phyloP scores from a whole-genome alignment of 2,329 filamentous ascomycete genomes.

The Apiospora malaysiana region DNA sequence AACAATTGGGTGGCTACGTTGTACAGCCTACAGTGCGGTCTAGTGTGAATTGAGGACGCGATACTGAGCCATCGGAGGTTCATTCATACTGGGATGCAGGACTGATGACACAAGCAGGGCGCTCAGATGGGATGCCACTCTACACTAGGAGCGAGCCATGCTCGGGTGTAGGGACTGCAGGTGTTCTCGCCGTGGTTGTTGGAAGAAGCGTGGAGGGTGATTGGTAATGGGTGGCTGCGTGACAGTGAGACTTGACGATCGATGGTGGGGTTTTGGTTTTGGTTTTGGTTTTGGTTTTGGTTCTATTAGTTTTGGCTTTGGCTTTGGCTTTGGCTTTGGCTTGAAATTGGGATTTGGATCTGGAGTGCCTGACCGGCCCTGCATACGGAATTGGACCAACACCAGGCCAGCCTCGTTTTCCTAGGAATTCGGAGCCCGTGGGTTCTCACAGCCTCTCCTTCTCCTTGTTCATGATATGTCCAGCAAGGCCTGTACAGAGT shows the following conservation, averaged over 20 bases:
- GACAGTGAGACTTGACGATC: background rate
- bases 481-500: background rate
- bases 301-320: background rate
- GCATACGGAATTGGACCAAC: too few species aligned
- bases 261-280: background rate
- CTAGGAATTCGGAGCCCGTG: too few species aligned
- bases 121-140: background rate
- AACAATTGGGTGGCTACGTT: background rate
- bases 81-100: background rate
- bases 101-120: background rate
- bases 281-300: background rate
- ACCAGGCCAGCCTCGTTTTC: background rate
- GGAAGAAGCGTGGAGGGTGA: background rate
- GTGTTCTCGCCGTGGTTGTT: background rate
- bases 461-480: background rate
- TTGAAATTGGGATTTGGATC: background rate
- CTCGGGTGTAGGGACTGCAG: too few species aligned
- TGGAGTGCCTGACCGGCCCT: background rate
- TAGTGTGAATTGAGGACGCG: background rate
- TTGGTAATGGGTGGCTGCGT: background rate
- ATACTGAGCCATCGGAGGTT: background rate
- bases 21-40: background rate
- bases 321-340: background rate
- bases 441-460: background rate
- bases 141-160: background rate